Evolutionary conservation across 495 filamentous ascomycete species (phyloP).

Genomic region (Penicillium goetzii): DNA sequence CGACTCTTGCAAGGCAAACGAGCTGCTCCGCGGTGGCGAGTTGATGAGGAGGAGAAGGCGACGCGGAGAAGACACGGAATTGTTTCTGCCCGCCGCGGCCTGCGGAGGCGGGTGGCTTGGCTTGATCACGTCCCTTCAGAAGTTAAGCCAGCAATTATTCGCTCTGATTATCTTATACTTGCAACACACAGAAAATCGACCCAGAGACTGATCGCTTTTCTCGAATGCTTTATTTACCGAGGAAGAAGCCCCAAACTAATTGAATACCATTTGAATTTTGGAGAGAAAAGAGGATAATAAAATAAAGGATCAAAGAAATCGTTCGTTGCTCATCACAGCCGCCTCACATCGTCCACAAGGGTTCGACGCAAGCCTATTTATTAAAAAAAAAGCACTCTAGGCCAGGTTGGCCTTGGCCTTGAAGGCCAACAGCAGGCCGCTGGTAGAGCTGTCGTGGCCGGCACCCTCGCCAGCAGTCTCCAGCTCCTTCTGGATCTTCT

Average conservation of each 20-base stretch:
- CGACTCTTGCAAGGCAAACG: background rate
- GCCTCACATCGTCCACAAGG: slow-evolving; percentile 20
- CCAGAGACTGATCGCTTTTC: background rate
- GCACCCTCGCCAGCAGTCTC: slow-evolving; percentile 71
- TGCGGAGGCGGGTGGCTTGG: slow-evolving; percentile 1
- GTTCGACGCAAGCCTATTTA: slow-evolving; percentile 12
- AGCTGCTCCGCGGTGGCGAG: slow-evolving; percentile 22
- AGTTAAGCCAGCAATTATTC: background rate
- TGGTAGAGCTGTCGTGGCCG: slow-evolving; percentile 84
- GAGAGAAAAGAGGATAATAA: slow-evolving; percentile 1
- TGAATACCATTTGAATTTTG: slow-evolving; percentile 3
- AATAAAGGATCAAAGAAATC: slow-evolving; percentile 21
- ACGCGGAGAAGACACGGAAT: slow-evolving; percentile 26
- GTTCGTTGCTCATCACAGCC: slow-evolving; percentile 37
- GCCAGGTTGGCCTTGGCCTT: slow-evolving; percentile 65
- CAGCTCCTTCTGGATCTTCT: slow-evolving; percentile 80
- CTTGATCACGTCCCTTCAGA: background rate
- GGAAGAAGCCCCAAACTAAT: background rate
- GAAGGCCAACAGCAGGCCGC: slow-evolving; percentile 85
- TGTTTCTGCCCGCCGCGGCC: slow-evolving; percentile 23
- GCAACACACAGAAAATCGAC: background rate
- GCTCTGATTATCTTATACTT: background rate
- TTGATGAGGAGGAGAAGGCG: slow-evolving; percentile 15
- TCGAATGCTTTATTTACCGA: background rate
- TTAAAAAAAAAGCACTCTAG: slow-evolving; percentile 24